Evolutionary conservation across 192 early-diverging fungal species (phyloP).

Genomic region (Entomortierella beljakovae): DNA sequence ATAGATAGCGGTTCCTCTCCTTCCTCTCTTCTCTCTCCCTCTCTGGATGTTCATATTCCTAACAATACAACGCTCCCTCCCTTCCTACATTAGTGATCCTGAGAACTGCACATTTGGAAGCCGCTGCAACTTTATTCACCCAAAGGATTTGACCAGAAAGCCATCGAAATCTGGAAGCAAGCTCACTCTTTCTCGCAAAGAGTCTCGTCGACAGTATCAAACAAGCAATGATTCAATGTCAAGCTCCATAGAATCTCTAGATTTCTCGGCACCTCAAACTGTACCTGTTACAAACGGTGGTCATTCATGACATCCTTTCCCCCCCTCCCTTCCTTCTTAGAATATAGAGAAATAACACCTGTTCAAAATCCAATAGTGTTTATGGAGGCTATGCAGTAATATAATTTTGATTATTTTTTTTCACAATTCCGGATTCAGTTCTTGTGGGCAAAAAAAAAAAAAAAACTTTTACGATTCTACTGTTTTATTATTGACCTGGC

Average conservation of each 20-base stretch:
- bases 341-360: background rate
- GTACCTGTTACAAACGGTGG: background rate
- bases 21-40: too few relatives aligned
- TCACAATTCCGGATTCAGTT: too few relatives aligned
- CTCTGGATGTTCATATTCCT: too few relatives aligned
- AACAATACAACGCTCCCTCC: too few relatives aligned
- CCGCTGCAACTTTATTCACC: conserved; percentile 48
- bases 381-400: too few relatives aligned
- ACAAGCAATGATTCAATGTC: background rate
- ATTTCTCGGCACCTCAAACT: background rate
- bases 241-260: conserved; percentile 1
- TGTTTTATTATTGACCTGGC: too few relatives aligned
- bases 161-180: conserved; percentile 6
- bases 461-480: background rate
- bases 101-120: conserved; percentile 48
- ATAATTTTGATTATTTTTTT: too few relatives aligned
- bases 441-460: background rate
- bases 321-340: background rate
- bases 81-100: conserved; percentile 23
- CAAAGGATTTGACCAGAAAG: conserved; percentile 35
- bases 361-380: too few relatives aligned
- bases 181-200: background rate
- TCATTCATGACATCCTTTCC: background rate
- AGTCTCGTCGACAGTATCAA: conserved; percentile 4
- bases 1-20: too few relatives aligned